These are phyloP conservation scores for Dimocarpus longan DNA, from an alignment of 345 rosid genomes.

Conservation along the genomic window DNA sequence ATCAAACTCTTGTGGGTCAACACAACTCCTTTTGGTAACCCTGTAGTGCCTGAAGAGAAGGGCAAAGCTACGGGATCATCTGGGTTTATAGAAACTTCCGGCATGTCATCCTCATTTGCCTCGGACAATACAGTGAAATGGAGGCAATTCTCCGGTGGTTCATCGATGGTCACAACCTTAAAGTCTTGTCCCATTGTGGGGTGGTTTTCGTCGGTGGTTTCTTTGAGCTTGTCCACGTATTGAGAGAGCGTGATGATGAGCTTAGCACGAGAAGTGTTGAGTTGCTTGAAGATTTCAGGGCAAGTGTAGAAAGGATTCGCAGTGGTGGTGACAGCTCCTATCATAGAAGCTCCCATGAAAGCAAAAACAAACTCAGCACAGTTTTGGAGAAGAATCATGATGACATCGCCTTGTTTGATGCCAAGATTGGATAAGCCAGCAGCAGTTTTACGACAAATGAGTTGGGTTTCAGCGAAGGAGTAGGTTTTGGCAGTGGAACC, in stretches of 20 bases:
- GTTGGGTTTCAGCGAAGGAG: constrained; percentile 58
- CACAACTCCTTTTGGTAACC: constrained; percentile 87
- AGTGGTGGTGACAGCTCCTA: constrained; percentile 78
- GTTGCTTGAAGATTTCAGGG: constrained; percentile 69
- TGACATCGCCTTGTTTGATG: constrained; percentile 68
- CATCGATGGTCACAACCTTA: constrained; percentile 58
- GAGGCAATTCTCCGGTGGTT: constrained; percentile 63
- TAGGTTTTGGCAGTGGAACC: constrained; percentile 54
- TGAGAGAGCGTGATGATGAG: constrained; percentile 71
- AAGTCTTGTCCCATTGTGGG: constrained; percentile 47
- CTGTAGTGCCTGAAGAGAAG: constrained; percentile 90
- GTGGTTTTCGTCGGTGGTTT: background rate
- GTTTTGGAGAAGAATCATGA: constrained; percentile 88
- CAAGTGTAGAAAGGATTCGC: constrained; percentile 91
- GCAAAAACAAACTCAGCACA: constrained; percentile 79
- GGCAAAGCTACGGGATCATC: constrained; percentile 84
- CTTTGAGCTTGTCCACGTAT: constrained; percentile 61
- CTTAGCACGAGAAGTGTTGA: constrained; percentile 48
- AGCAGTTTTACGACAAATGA: constrained; percentile 49
- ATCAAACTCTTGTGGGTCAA: constrained; percentile 78
- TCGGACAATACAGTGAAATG: constrained; percentile 55
- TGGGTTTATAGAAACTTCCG: constrained; percentile 33
- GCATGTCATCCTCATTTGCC: constrained; percentile 39
- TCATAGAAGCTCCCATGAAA: constrained; percentile 88
- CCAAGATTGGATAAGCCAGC: constrained; percentile 64